phyloP scores from a whole-genome alignment of 2,329 filamentous ascomycete genomes.

The Coniochaeta sp. region DNA sequence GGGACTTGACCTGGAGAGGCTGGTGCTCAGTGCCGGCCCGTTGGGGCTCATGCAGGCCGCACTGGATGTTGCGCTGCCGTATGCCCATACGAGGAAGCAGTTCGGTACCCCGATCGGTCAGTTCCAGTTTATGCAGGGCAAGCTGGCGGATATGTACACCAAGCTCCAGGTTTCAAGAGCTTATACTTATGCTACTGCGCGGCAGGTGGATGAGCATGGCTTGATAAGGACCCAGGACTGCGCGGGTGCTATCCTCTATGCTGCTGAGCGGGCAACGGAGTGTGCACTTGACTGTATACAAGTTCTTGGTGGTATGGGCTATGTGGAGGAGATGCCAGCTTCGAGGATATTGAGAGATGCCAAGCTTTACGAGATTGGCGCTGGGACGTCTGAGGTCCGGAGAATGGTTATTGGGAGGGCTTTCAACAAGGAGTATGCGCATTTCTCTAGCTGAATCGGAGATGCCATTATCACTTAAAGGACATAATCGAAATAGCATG shows the following conservation, averaged over 20 bases:
- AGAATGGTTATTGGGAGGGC: conserved; percentile 89
- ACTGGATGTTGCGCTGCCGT: conserved; percentile 80
- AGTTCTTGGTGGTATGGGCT: conserved; percentile 89
- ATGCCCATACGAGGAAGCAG: conserved; percentile 81
- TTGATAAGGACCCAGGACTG: conserved; percentile 81
- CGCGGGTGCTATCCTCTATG: conserved; percentile 87
- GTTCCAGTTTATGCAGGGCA: conserved; percentile 89
- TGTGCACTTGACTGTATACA: conserved; percentile 84
- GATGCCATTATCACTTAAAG: neutral
- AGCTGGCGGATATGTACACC: conserved; percentile 95
- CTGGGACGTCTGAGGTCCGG: conserved; percentile 88
- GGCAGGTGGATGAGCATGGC: conserved; percentile 68
- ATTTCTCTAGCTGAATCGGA: conserved; percentile 6
- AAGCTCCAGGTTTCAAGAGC: conserved; percentile 77
- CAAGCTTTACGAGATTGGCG: conserved; percentile 91
- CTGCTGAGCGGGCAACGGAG: conserved; percentile 84
- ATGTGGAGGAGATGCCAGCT: conserved; percentile 90
- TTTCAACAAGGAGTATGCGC: conserved; percentile 78
- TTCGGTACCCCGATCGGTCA: conserved; percentile 82
- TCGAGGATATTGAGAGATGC: conserved; percentile 72
- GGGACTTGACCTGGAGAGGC: conserved; percentile 84
- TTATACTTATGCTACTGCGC: conserved; percentile 81
- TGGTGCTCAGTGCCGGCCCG: conserved; percentile 86
- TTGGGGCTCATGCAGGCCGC: conserved; percentile 91
- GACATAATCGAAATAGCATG: neutral